phyloP scores from a whole-genome alignment of 2,329 filamentous ascomycete species.

The Fusarium proliferatum region DNA sequence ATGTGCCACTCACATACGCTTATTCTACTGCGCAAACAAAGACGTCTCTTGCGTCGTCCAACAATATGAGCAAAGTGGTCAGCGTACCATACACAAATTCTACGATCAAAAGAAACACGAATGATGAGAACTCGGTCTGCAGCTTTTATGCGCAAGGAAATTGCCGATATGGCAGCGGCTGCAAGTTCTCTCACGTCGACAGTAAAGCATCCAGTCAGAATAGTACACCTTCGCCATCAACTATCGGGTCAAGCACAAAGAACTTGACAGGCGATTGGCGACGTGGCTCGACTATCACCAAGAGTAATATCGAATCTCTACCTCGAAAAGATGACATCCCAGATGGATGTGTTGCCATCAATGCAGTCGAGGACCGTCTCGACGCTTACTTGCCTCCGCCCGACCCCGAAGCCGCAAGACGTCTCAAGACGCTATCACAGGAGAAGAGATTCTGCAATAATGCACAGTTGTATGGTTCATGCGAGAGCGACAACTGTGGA shows the following conservation, averaged over 20 bases:
- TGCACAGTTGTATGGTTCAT: slow-evolving; percentile 28
- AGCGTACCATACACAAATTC: slow-evolving; percentile 1
- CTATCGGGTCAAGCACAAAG: slow-evolving; percentile 11
- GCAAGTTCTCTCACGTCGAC: slow-evolving; percentile 29
- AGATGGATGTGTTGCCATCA: slow-evolving; percentile 27
- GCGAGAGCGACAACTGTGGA: slow-evolving; percentile 28
- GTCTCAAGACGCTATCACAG: slow-evolving; percentile 24
- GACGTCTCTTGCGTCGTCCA: background rate
- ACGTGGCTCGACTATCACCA: background rate
- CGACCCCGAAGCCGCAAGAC: slow-evolving; percentile 8
- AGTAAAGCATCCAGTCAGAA: slow-evolving; percentile 24
- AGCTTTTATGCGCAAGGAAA: slow-evolving; percentile 36
- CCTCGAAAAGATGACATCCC: slow-evolving; percentile 31
- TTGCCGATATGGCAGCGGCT: slow-evolving; percentile 39
- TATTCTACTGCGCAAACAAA: slow-evolving; percentile 8
- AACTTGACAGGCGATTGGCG: slow-evolving; percentile 9
- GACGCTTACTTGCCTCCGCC: slow-evolving; percentile 27
- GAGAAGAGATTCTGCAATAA: slow-evolving; percentile 37
- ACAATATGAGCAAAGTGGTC: background rate
- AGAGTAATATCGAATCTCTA: slow-evolving; percentile 20
- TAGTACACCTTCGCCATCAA: slow-evolving; percentile 21
- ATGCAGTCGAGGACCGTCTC: slow-evolving; percentile 29
- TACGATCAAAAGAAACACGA: background rate
- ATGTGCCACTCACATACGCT: slow-evolving; percentile 46
- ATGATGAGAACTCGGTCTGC: slow-evolving; percentile 24